These are phyloP conservation scores for Clitopilus passeckerianus DNA, from an alignment of 768 basidiomycete species.

Conservation along the genomic window DNA sequence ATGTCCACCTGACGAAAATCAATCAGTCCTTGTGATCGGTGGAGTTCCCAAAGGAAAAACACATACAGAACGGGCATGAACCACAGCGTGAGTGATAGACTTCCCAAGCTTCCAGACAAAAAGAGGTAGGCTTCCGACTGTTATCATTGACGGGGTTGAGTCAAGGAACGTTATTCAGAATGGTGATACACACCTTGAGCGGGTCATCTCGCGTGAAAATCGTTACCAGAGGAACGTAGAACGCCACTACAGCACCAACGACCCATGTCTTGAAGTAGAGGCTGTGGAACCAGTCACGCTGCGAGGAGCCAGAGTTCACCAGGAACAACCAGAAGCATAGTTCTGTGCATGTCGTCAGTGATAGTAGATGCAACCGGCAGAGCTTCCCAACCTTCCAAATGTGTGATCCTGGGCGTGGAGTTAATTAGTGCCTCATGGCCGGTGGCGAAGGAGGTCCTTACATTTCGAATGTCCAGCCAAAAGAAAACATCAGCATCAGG, in stretches of 20 bases:
- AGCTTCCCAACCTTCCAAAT: slow-evolving; percentile 60
- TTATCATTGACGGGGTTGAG: slow-evolving; percentile 7
- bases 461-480: slow-evolving; percentile 77
- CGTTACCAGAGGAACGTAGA: slow-evolving; percentile 71
- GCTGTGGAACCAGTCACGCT: slow-evolving; percentile 76
- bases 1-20: slow-evolving; percentile 43
- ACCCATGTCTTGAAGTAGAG: slow-evolving; percentile 73
- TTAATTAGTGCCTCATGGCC: background rate
- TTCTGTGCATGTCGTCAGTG: slow-evolving; percentile 36
- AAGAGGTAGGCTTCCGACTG: slow-evolving; percentile 71
- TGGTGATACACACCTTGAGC: slow-evolving; percentile 40
- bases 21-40: slow-evolving; percentile 10
- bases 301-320: slow-evolving; percentile 53
- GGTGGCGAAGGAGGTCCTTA: slow-evolving; percentile 24
- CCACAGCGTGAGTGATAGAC: slow-evolving; percentile 66
- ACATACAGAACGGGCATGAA: slow-evolving; percentile 67
- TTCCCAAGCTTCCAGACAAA: slow-evolving; percentile 65
- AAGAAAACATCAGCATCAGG: slow-evolving; percentile 54
- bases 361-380: background rate
- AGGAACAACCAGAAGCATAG: slow-evolving; percentile 88
- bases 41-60: slow-evolving; percentile 1
- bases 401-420: slow-evolving; percentile 52
- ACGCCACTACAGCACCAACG: slow-evolving; percentile 53
- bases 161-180: slow-evolving; percentile 2
- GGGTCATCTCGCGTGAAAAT: slow-evolving; percentile 56